phyloP scores from a whole-genome alignment of 1,284 basidiomycete genomes.

The Sutorius eximius region DNA sequence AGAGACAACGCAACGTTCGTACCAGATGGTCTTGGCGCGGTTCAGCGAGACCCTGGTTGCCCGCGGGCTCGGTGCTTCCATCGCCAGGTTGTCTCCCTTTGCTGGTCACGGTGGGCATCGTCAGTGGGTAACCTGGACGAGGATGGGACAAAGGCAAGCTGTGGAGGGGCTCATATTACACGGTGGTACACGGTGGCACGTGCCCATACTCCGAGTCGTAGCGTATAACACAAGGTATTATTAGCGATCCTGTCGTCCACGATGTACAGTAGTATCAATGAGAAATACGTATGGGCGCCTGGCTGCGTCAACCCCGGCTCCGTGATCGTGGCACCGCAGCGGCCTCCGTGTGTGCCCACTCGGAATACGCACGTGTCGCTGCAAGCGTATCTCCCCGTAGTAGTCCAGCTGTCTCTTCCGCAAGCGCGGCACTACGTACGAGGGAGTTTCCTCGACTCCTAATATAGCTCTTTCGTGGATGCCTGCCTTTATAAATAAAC shows the following conservation, averaged over 20 bases:
- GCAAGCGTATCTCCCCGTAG: constrained; percentile 41
- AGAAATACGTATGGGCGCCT: background rate
- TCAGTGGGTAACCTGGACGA: constrained; percentile 6
- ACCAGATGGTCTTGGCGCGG: constrained; percentile 31
- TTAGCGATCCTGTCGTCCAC: background rate
- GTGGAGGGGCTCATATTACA: background rate
- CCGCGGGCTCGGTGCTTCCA: constrained; percentile 1
- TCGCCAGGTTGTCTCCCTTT: constrained; percentile 21
- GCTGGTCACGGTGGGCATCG: constrained; percentile 21
- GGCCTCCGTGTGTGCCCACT: constrained; percentile 16
- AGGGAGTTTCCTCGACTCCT: constrained; percentile 35
- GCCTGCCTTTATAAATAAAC: constrained; percentile 48
- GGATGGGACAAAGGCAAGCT: background rate
- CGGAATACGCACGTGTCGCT: constrained; percentile 21
- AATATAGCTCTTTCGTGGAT: constrained; percentile 23
- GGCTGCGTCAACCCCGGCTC: constrained; percentile 25
- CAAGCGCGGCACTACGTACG: constrained; percentile 23
- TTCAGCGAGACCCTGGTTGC: constrained; percentile 26
- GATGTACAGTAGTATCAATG: background rate
- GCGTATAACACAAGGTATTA: background rate
- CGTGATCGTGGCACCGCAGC: constrained; percentile 17
- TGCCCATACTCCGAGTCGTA: constrained; percentile 9
- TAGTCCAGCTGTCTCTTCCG: constrained; percentile 50
- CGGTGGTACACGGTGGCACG: constrained; percentile 13
- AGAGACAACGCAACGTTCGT: constrained; percentile 3